Percentiles rank a stretch among this genome's conserved stretches.
Evolutionary conservation across 2,329 filamentous ascomycete species (phyloP).

Genomic region (Fusarium sp.): DNA sequence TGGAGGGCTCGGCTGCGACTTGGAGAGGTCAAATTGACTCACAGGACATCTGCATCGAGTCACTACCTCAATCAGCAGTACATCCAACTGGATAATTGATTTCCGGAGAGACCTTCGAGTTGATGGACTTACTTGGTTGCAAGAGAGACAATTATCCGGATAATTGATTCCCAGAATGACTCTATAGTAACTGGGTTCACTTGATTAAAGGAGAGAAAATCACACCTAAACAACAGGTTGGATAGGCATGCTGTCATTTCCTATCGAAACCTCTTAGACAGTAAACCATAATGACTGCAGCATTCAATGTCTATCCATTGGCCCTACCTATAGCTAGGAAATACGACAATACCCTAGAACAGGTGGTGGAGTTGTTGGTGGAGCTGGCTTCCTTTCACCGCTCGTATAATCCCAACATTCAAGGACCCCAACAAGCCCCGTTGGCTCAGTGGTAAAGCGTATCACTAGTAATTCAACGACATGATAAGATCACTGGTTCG

Average conservation of each 20-base stretch:
- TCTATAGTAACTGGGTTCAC: too few species aligned
- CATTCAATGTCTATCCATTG: neutral
- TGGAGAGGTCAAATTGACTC: neutral
- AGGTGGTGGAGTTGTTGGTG: neutral
- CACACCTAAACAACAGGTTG: neutral
- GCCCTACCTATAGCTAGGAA: neutral
- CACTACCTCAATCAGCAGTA: neutral
- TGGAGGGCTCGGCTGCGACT: neutral
- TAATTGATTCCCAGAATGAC: too few species aligned
- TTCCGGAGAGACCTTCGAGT: neutral
- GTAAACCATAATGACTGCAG: neutral
- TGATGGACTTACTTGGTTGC: neutral
- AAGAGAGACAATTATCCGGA: neutral
- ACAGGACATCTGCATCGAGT: neutral
- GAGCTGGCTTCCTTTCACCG: neutral
- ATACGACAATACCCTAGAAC: neutral
- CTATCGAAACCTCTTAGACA: neutral
- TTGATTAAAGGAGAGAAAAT: neutral
- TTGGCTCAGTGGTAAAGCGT: slow-evolving; percentile 30
- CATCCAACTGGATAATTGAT: neutral
- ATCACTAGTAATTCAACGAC: slow-evolving; percentile 17
- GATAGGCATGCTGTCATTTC: neutral
- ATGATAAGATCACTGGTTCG: slow-evolving; percentile 29
- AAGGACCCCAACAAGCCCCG: neutral
- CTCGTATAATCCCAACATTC: neutral